Percentiles rank a stretch among this genome's conserved stretches.
These are phyloP conservation scores for Przewalskia tangutica DNA, from an alignment of 257 asterid genomes.

Conservation along the genomic window DNA sequence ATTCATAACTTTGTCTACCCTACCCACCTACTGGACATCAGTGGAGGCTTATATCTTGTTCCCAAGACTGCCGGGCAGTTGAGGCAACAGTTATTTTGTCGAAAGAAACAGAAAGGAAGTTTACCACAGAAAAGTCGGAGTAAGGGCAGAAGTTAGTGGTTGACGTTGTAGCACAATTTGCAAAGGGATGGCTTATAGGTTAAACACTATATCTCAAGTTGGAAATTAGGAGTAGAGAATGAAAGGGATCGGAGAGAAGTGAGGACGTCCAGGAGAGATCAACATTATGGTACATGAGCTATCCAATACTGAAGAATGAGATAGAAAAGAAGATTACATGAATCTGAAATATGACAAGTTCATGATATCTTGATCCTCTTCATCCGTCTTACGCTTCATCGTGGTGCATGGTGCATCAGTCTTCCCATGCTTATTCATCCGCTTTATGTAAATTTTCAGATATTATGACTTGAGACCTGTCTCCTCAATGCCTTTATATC, in stretches of 20 bases:
- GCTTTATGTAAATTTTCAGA: neutral
- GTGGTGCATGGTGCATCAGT: neutral
- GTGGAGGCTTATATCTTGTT: neutral
- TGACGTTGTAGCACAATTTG: neutral
- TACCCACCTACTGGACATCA: neutral
- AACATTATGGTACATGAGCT: neutral
- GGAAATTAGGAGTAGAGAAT: neutral
- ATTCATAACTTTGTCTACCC: neutral
- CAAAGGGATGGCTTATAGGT: neutral
- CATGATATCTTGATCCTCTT: neutral
- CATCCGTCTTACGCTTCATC: neutral
- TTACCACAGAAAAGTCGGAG: no score
- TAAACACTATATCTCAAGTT: neutral
- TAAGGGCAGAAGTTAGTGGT: no score
- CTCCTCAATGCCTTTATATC: neutral
- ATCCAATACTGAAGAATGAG: neutral
- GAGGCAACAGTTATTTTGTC: no score
- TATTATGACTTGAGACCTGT: neutral
- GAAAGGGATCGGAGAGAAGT: neutral
- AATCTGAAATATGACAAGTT: neutral
- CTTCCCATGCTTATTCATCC: neutral
- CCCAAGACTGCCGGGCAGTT: neutral
- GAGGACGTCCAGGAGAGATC: neutral
- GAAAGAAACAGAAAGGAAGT: no score
- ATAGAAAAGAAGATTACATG: neutral